Base-by-base conservation (phyloP, 2,329 filamentous ascomycete species). In the Phyllosticta paracitricarpa region DNA sequence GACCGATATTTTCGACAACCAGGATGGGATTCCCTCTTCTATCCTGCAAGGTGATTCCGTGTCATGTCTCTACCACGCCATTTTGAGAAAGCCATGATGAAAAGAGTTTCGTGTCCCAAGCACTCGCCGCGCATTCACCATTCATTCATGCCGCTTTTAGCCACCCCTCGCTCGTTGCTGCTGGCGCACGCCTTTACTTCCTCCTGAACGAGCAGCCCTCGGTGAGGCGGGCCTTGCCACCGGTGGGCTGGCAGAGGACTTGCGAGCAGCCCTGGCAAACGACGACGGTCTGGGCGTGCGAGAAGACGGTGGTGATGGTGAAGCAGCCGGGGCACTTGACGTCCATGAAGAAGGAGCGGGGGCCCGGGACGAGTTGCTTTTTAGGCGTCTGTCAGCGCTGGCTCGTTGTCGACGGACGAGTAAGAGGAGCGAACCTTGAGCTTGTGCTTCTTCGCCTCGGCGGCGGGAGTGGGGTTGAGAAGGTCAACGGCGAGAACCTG, bases 241-340 rank as follows among this genome's bases (percentile, higher is more conserved):
- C 94, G 72, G 94, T 99, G 70, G 94, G 94, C 81, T 99, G 94
- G 90, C 94, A 99, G 68, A 99, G 90, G 71, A 99, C 94, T 74
- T 95, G 97, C 75, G 93, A 96, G 90, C 94, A 99, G 75, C 94
- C 94, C 69, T 74, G 91, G 89, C 94, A 99, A 86, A 97, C 95
- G 81, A 99, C 94, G 79, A 99, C 94, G 78, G 94, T 99, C 86
- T 99, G 94, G 80, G 94, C 94, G 86, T 99, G 94, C 68, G 93
- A 97, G 90, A 97, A 99, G 82, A 99, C 94, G 80, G 94, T 99
- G 80, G 94, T 99, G 87, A 99, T 99, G 81, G 92, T 97, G 89
- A 97, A 99, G 90, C 94, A 99, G 76, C 94, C 94, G 79, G 94
- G 94, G 89, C 94, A 99, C 89, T 99, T 99, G 85, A 99, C 94